These are phyloP conservation scores for Cylindricascospora bacillispora DNA, from an alignment of 1,139 yeast genomes.

Conservation along the genomic window DNA sequence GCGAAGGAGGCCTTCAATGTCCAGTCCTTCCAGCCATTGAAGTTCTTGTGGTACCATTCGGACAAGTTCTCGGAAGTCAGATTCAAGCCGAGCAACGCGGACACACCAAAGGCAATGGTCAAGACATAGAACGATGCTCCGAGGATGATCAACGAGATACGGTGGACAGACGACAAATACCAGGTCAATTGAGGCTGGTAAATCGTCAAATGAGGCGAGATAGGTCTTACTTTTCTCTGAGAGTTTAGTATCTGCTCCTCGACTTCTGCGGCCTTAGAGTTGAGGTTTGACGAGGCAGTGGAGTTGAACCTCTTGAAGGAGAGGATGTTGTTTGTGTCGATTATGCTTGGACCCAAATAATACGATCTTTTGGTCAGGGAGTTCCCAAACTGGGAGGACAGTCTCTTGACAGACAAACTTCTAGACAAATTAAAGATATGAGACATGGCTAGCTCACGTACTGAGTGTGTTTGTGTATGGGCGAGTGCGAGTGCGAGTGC, in stretches of 20 bases:
- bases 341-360: no score
- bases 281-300: not conserved
- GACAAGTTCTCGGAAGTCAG: constrained; percentile 52
- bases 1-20: constrained; percentile 56
- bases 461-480: no score
- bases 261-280: constrained; percentile 12
- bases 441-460: no score
- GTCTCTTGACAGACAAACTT: no score
- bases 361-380: no score
- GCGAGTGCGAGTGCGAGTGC: no score
- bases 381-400: no score
- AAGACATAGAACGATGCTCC: constrained; percentile 69
- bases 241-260: constrained; percentile 59
- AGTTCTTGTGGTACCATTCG: constrained; percentile 31
- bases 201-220: constrained; percentile 76
- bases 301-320: not conserved
- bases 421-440: no score
- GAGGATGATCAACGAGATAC: constrained; percentile 75
- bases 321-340: no score
- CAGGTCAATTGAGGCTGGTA: constrained; percentile 80
- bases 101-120: constrained; percentile 61
- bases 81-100: constrained; percentile 47
- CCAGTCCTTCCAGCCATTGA: constrained; percentile 51
- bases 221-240: constrained; percentile 78
- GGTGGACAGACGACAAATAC: constrained; percentile 64